Percentiles rank a stretch among this genome's conserved stretches.
These are phyloP conservation scores for Phyllachora maydis DNA, from an alignment of 2,329 filamentous ascomycete species.

Conservation along the genomic window DNA sequence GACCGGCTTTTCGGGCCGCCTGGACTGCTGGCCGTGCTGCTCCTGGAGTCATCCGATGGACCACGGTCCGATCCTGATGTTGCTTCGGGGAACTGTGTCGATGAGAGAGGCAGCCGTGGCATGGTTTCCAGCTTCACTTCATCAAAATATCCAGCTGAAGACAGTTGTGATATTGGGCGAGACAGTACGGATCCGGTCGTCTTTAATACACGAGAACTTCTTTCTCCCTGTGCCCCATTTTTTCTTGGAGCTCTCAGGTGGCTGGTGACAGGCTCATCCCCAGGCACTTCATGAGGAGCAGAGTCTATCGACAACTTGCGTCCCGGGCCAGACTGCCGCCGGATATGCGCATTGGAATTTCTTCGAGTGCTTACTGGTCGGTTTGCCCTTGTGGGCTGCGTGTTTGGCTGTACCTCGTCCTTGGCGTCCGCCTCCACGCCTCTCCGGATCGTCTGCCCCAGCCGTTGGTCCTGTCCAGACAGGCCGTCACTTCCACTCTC, in stretches of 20 bases:
- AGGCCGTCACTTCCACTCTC: too few relatives aligned
- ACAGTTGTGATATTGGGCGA: slow-evolving; percentile 13
- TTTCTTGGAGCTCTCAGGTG: slow-evolving; percentile 11
- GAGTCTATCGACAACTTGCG: slow-evolving; percentile 13
- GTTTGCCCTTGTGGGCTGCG: too few relatives aligned
- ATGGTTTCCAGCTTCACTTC: slow-evolving; percentile 12
- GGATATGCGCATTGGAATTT: slow-evolving; percentile 13
- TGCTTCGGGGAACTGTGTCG: too few relatives aligned
- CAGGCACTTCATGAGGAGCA: slow-evolving; percentile 7
- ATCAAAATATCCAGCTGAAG: slow-evolving; percentile 12
- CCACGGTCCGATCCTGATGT: slow-evolving; percentile 6
- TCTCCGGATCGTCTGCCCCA: too few relatives aligned
- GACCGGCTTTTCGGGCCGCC: slow-evolving; percentile 1
- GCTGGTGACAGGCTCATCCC: slow-evolving; percentile 10
- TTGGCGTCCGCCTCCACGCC: too few relatives aligned
- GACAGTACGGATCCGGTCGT: slow-evolving; percentile 7
- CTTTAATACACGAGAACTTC: slow-evolving; percentile 6
- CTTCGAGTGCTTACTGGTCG: too few relatives aligned
- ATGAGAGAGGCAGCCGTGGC: too few relatives aligned
- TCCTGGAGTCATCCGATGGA: slow-evolving; percentile 5
- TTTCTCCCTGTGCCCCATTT: slow-evolving; percentile 6
- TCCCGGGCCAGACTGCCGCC: slow-evolving; percentile 10
- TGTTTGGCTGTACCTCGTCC: too few relatives aligned
- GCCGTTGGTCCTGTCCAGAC: too few relatives aligned
- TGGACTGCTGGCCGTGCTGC: slow-evolving; percentile 5